Evolutionary conservation across 768 basidiomycete species (phyloP).

Genomic region (Trametes punicea): DNA sequence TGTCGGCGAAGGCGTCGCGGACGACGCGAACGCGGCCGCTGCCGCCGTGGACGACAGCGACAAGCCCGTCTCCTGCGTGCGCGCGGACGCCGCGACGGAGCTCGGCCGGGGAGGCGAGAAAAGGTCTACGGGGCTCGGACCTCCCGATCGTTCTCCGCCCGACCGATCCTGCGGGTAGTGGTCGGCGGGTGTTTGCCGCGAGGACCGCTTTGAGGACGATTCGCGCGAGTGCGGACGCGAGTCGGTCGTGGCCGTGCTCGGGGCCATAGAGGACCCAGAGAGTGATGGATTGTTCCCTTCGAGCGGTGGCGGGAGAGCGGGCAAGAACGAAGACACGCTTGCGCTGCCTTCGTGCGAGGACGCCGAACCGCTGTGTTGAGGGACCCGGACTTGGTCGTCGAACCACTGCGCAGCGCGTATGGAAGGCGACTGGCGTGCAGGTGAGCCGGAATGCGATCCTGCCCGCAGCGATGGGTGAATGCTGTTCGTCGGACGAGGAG

Average conservation of each 20-base stretch:
- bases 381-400: slow-evolving; percentile 28
- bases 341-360: slow-evolving; percentile 8
- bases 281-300: neutral
- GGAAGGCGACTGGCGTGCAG: slow-evolving; percentile 38
- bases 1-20: slow-evolving; percentile 13
- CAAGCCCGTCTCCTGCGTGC: slow-evolving; percentile 11
- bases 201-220: slow-evolving; percentile 14
- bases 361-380: neutral
- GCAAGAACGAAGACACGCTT: neutral
- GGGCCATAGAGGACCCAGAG: slow-evolving; percentile 1
- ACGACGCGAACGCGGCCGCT: slow-evolving; percentile 15
- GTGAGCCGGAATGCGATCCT: slow-evolving; percentile 41
- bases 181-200: neutral
- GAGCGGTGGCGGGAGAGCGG: neutral
- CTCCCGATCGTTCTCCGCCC: neutral
- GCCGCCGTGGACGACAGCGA: slow-evolving; percentile 16
- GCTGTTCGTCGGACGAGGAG: slow-evolving; percentile 63
- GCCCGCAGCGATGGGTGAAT: slow-evolving; percentile 74
- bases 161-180: neutral
- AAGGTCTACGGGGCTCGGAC: neutral
- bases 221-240: slow-evolving; percentile 10
- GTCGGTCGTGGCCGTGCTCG: neutral
- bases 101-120: slow-evolving; percentile 12
- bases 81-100: slow-evolving; percentile 10
- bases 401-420: slow-evolving; percentile 21